These are phyloP conservation scores for Pseudozyma sp. DNA, from an alignment of 1,284 basidiomycete species.

Conservation along the genomic window DNA sequence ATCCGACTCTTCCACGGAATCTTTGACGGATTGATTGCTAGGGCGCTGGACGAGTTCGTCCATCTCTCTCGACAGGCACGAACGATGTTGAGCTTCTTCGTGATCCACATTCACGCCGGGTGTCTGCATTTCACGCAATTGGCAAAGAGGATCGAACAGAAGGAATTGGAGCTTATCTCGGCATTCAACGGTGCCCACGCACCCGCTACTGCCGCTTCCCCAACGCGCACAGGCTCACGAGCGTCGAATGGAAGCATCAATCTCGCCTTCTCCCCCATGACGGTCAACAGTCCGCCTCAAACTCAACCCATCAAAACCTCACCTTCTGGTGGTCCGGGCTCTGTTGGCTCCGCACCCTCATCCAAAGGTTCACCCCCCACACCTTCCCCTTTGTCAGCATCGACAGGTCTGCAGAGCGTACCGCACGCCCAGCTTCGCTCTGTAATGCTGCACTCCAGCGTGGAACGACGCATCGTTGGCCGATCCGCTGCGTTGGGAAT, in stretches of 20 bases:
- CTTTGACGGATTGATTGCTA: conserved; percentile 41
- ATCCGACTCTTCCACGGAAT: conserved; percentile 47
- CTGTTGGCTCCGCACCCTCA: neutral
- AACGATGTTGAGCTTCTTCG: conserved; percentile 47
- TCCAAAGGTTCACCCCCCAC: conserved; percentile 6
- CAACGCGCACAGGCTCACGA: neutral
- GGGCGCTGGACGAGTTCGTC: conserved; percentile 44
- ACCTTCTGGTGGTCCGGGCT: neutral
- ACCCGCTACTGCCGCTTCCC: neutral
- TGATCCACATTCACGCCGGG: conserved; percentile 48
- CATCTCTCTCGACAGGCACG: conserved; percentile 39
- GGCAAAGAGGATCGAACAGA: conserved; percentile 43
- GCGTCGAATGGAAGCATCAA: neutral
- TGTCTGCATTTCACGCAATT: conserved; percentile 44
- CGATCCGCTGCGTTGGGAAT: conserved; percentile 34
- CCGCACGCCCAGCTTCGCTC: conserved; percentile 16
- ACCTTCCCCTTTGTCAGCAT: neutral
- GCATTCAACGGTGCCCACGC: conserved; percentile 22
- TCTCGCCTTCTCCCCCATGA: conserved; percentile 21
- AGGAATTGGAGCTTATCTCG: conserved; percentile 46
- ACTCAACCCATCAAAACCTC: neutral
- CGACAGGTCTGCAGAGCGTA: neutral
- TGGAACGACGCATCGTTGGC: conserved; percentile 37
- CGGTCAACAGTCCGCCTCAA: conserved; percentile 4
- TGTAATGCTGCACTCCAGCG: conserved; percentile 24